These are phyloP conservation scores for Cruciata laevipes DNA, from an alignment of 257 asterid species.

Conservation along the genomic window DNA sequence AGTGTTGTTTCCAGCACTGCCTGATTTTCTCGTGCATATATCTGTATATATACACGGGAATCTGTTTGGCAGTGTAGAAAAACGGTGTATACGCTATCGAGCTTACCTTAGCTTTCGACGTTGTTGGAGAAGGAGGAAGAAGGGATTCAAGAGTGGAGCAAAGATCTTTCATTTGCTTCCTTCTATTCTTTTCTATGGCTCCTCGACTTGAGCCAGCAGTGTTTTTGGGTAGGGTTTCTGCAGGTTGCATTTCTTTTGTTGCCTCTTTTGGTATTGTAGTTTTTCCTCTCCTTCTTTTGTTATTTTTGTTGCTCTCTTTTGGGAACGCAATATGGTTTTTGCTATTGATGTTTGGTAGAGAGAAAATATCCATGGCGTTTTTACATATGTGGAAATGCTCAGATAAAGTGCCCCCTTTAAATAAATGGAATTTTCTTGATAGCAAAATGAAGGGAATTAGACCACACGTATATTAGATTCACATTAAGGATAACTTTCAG, in stretches of 20 bases:
- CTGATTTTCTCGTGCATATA: no score
- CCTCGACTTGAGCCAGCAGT: neutral
- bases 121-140: conserved; percentile 7
- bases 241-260: neutral
- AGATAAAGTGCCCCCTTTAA: no score
- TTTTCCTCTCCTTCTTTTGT: neutral
- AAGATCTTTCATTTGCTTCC: conserved; percentile 11
- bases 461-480: neutral
- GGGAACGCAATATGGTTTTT: neutral
- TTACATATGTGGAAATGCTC: neutral
- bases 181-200: neutral
- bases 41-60: no score
- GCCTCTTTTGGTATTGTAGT: neutral
- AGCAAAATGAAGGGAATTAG: neutral
- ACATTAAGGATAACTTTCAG: neutral
- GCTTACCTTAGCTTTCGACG: neutral
- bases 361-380: neutral
- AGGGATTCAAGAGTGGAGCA: neutral
- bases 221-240: neutral
- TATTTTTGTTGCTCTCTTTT: neutral
- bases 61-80: no score
- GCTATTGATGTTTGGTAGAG: neutral
- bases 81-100: neutral
- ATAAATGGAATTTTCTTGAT: neutral
- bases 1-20: no score